These are phyloP conservation scores for Lasiodiplodia hormozganensis DNA, from an alignment of 2,329 filamentous ascomycete species.

Conservation along the genomic window DNA sequence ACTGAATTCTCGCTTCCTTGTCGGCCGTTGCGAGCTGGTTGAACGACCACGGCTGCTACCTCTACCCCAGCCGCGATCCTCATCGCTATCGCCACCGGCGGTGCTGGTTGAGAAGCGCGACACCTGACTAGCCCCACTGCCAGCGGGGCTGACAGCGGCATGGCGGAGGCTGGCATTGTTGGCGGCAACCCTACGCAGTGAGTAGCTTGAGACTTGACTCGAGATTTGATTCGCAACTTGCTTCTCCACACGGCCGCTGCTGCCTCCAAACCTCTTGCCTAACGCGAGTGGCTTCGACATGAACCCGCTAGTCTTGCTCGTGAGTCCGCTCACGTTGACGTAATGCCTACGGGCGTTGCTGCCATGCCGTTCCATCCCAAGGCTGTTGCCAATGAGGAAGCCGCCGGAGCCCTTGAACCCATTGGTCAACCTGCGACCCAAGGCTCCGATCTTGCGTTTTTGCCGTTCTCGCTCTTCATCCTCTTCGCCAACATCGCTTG, in stretches of 20 bases:
- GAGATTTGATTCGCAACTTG: background rate
- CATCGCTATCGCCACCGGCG: slow-evolving; percentile 8
- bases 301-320: slow-evolving; percentile 5
- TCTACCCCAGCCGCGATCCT: slow-evolving; percentile 25
- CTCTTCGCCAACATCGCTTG: slow-evolving; percentile 46
- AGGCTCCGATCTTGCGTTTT: slow-evolving; percentile 30
- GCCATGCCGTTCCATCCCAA: slow-evolving; percentile 60
- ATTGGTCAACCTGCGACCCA: slow-evolving; percentile 42
- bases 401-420: slow-evolving; percentile 52
- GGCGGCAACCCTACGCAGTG: background rate
- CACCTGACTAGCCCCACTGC: background rate
- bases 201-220: background rate
- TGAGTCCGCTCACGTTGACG: slow-evolving; percentile 33
- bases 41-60: slow-evolving; percentile 24
- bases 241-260: slow-evolving; percentile 16
- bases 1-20: slow-evolving; percentile 13
- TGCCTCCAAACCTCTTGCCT: background rate
- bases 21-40: slow-evolving; percentile 9
- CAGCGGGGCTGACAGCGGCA: background rate
- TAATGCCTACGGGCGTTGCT: slow-evolving; percentile 52
- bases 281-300: slow-evolving; percentile 1
- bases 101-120: slow-evolving; percentile 22
- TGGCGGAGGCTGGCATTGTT: background rate
- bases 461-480: slow-evolving; percentile 1
- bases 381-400: slow-evolving; percentile 61